Evolutionary conservation across 2,329 filamentous ascomycete genomes (phyloP).

Genomic region (Juglanconis sp.): DNA sequence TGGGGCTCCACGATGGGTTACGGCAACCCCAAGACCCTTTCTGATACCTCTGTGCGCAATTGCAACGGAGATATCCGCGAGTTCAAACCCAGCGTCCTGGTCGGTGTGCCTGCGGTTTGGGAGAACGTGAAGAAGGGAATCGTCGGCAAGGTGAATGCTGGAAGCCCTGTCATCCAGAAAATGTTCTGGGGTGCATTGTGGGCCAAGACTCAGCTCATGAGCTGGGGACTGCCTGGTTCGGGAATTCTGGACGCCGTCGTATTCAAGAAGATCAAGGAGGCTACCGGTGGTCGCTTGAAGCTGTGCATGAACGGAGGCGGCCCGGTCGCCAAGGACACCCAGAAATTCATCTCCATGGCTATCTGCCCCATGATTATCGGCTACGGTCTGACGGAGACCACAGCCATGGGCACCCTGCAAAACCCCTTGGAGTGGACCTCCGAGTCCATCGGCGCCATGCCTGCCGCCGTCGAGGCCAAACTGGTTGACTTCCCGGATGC

Average conservation of each 20-base stretch:
- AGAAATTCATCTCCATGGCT: slow-evolving; percentile 82
- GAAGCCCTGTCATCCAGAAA: slow-evolving; percentile 65
- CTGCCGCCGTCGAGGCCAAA: slow-evolving; percentile 74
- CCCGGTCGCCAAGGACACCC: slow-evolving; percentile 79
- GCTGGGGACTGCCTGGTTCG: slow-evolving; percentile 59
- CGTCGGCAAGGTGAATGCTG: slow-evolving; percentile 68
- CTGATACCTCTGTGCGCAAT: slow-evolving; percentile 76
- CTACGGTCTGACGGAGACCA: slow-evolving; percentile 84
- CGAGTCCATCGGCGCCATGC: slow-evolving; percentile 68
- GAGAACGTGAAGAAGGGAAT: slow-evolving; percentile 92
- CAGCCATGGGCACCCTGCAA: slow-evolving; percentile 70
- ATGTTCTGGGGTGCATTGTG: slow-evolving; percentile 66
- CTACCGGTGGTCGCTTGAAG: slow-evolving; percentile 76
- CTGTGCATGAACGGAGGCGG: slow-evolving; percentile 85
- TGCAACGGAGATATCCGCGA: slow-evolving; percentile 86
- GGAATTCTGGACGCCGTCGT: slow-evolving; percentile 73
- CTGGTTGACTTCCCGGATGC: slow-evolving; percentile 82
- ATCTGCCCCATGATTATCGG: slow-evolving; percentile 87
- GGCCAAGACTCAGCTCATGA: slow-evolving; percentile 50
- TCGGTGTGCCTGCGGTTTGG: slow-evolving; percentile 87
- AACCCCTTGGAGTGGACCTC: slow-evolving; percentile 78
- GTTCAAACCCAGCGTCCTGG: slow-evolving; percentile 76
- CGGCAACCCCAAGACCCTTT: slow-evolving; percentile 81
- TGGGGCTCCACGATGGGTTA: slow-evolving; percentile 90
- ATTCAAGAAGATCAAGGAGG: slow-evolving; percentile 89